Conservation (phyloP, 2,329 filamentous ascomycete genomes). For the Canariomyces notabilis region DNA sequence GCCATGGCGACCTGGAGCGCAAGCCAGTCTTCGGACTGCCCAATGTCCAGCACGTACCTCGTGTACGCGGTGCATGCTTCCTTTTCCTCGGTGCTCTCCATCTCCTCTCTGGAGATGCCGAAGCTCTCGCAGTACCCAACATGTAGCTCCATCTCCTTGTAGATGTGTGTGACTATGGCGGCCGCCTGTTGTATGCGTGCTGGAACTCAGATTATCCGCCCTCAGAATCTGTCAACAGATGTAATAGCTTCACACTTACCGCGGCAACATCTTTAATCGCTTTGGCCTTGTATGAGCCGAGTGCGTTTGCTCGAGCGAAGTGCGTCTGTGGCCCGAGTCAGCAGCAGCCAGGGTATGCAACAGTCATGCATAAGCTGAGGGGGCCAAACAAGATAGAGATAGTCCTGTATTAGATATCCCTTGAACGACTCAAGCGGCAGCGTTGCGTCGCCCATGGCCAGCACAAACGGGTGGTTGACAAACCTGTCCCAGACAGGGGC, state of each 20-base stretch:
- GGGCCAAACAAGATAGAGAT: slow-evolving; percentile 69
- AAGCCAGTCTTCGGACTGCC: slow-evolving; percentile 81
- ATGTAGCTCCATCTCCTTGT: slow-evolving; percentile 76
- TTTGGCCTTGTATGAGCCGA: slow-evolving; percentile 80
- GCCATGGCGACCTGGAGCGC: slow-evolving; percentile 79
- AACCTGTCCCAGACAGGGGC: slow-evolving; percentile 67
- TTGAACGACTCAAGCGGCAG: slow-evolving; percentile 76
- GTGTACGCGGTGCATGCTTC: slow-evolving; percentile 47
- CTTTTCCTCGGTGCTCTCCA: slow-evolving; percentile 68
- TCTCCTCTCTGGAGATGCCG: slow-evolving; percentile 67
- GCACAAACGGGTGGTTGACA: slow-evolving; percentile 77
- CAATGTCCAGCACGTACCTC: slow-evolving; percentile 77
- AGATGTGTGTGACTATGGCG: slow-evolving; percentile 69
- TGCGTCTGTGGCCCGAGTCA: slow-evolving; percentile 56
- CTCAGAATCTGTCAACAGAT: neutral
- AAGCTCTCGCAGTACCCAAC: slow-evolving; percentile 77
- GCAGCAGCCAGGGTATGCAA: neutral
- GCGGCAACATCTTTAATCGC: slow-evolving; percentile 66
- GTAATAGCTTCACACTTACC: slow-evolving; percentile 48
- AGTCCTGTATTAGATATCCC: slow-evolving; percentile 86
- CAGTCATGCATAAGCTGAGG: too few species aligned
- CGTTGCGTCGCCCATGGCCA: slow-evolving; percentile 67
- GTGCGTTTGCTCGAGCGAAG: slow-evolving; percentile 79
- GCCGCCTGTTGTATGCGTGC: slow-evolving; percentile 21
- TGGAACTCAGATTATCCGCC: neutral